Conservation (phyloP, 2,329 filamentous ascomycete genomes). For the Trichophyton rubrum region DNA sequence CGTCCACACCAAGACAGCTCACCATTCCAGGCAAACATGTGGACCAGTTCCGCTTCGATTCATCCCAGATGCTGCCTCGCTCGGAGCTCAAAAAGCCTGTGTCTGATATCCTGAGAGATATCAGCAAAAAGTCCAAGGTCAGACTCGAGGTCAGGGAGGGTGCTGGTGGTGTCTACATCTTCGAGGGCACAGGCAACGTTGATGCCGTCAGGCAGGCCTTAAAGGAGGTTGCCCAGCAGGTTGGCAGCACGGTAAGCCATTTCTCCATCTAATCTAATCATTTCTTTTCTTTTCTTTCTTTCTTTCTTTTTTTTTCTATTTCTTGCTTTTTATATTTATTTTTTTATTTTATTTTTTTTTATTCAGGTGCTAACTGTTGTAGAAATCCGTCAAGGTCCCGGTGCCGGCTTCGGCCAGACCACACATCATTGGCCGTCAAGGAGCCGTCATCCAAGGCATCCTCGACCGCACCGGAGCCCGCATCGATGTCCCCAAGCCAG, state of each 20-base stretch:
- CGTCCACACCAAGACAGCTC: conserved; percentile 44
- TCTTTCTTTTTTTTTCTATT: not conserved
- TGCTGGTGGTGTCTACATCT: conserved; percentile 60
- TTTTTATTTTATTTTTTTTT: no score
- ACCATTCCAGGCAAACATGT: conserved; percentile 71
- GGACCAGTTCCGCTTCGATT: conserved; percentile 61
- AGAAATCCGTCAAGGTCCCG: conserved; percentile 60
- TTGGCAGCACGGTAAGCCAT: conserved; percentile 63
- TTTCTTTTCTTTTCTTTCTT: conserved; percentile 5
- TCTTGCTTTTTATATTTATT: no score
- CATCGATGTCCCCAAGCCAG: conserved; percentile 76
- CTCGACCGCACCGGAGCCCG: conserved; percentile 80
- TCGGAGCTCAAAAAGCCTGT: conserved; percentile 73
- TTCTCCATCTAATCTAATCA: not conserved
- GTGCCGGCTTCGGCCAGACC: conserved; percentile 74
- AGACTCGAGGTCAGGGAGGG: conserved; percentile 65
- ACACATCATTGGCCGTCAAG: conserved; percentile 86
- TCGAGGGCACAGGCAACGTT: conserved; percentile 73
- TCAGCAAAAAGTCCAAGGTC: conserved; percentile 84
- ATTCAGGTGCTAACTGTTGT: conserved; percentile 2
- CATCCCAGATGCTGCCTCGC: conserved; percentile 63
- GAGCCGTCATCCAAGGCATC: conserved; percentile 77
- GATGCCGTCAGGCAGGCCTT: conserved; percentile 78
- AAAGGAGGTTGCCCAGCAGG: conserved; percentile 75
- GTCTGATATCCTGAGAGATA: conserved; percentile 72